These are phyloP conservation scores for Boletus huronensis DNA, from an alignment of 768 basidiomycete species.

Conservation along the genomic window DNA sequence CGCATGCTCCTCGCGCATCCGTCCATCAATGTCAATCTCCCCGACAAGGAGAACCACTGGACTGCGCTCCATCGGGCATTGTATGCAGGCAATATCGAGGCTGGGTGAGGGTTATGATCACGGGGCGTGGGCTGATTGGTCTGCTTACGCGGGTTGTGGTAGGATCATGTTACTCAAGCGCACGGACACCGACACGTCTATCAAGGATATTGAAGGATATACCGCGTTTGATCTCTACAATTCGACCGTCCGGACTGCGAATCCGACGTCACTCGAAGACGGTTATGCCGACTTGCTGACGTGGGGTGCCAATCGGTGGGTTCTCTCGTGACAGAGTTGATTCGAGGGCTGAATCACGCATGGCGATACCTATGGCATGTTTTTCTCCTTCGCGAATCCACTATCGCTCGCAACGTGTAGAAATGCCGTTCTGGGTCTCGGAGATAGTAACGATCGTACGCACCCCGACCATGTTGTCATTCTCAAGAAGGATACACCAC, in stretches of 20 bases:
- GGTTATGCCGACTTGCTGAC: constrained; percentile 63
- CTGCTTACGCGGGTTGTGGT: constrained; percentile 19
- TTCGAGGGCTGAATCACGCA: not conserved
- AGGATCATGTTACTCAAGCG: constrained; percentile 76
- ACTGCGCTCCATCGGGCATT: constrained; percentile 86
- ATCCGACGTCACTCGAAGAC: constrained; percentile 42
- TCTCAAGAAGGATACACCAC: constrained; percentile 15
- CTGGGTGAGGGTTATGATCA: constrained; percentile 47
- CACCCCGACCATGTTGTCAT: constrained; percentile 76
- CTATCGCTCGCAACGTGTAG: constrained; percentile 32
- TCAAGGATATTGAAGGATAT: constrained; percentile 86
- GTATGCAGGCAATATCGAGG: constrained; percentile 72
- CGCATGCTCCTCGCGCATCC: constrained; percentile 73
- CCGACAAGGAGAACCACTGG: constrained; percentile 85
- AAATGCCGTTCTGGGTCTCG: constrained; percentile 86
- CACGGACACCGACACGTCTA: constrained; percentile 61
- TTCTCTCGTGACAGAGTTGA: not conserved
- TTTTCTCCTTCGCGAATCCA: not conserved
- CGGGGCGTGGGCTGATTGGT: not conserved
- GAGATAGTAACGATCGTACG: constrained; percentile 72
- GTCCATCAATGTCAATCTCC: constrained; percentile 70
- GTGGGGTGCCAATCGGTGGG: constrained; percentile 81
- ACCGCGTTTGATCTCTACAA: constrained; percentile 94
- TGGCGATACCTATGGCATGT: not conserved
- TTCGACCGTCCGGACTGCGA: constrained; percentile 75